These are phyloP conservation scores for Arctium lappa DNA, from an alignment of 129 eudicot species.

Conservation along the genomic window DNA sequence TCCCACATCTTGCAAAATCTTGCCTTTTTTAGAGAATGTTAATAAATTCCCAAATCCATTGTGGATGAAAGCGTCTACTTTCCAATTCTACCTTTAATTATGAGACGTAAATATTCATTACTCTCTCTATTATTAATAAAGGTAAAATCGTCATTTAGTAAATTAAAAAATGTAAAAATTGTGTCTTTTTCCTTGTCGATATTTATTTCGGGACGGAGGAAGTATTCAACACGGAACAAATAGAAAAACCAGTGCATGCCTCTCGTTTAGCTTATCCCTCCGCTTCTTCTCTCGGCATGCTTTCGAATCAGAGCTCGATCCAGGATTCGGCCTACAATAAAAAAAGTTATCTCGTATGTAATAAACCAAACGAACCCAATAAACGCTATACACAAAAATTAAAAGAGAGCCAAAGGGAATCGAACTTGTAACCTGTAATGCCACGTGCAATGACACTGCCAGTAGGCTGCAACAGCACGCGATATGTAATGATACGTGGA, in stretches of 20 bases:
- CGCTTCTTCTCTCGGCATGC: conserved; percentile 78
- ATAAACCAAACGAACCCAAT: not conserved
- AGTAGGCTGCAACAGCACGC: not conserved
- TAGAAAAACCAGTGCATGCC: conserved; percentile 29
- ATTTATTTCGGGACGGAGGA: not conserved
- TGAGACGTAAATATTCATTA: not conserved
- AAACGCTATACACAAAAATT: not conserved
- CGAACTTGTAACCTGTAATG: not conserved
- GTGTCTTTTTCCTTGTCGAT: not conserved
- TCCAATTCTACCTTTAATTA: not conserved
- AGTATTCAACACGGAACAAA: not conserved
- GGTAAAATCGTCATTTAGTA: not conserved
- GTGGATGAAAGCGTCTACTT: not conserved
- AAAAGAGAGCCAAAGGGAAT: not conserved
- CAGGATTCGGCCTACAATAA: conserved; percentile 42
- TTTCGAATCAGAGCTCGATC: conserved; percentile 52
- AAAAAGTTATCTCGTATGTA: not conserved
- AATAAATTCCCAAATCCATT: no score
- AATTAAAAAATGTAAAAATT: not conserved
- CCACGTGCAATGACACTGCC: not conserved
- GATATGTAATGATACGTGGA: not conserved
- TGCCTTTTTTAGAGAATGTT: no score
- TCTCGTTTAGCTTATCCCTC: conserved; percentile 69
- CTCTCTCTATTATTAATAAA: not conserved
- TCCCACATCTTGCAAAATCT: no score